These are phyloP conservation scores for Trichoderma cornu-damae DNA, from an alignment of 2,329 filamentous ascomycete genomes.

Conservation along the genomic window DNA sequence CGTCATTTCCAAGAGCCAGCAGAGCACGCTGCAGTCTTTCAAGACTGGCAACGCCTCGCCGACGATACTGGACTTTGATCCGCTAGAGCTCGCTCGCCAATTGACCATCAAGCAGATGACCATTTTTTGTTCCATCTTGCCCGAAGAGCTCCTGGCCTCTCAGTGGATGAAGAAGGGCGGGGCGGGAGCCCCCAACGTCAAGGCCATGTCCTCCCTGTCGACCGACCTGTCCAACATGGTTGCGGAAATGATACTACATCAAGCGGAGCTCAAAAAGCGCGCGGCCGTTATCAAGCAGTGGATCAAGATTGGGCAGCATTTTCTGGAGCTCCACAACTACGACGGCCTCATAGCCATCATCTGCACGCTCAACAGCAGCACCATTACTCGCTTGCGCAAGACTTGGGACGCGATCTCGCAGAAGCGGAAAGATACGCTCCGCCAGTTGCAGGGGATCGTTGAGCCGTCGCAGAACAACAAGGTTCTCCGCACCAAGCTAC, in stretches of 20 bases:
- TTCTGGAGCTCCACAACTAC: conserved; percentile 88
- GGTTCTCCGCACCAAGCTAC: conserved; percentile 73
- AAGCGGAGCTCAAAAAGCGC: conserved; percentile 88
- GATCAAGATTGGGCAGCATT: conserved; percentile 89
- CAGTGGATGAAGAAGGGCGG: conserved; percentile 91
- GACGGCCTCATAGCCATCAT: conserved; percentile 96
- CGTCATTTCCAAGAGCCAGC: conserved; percentile 69
- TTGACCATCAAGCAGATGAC: conserved; percentile 87
- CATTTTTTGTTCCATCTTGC: conserved; percentile 86
- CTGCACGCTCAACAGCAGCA: conserved; percentile 87
- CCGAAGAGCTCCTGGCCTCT: conserved; percentile 83
- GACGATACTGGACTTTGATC: conserved; percentile 83
- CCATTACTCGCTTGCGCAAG: conserved; percentile 77
- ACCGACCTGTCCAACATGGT: conserved; percentile 92
- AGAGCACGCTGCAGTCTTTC: conserved; percentile 66
- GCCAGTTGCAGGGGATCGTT: conserved; percentile 74
- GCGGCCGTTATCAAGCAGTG: conserved; percentile 92
- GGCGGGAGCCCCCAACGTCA: conserved; percentile 77
- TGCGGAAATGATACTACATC: conserved; percentile 81
- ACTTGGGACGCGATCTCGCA: conserved; percentile 87
- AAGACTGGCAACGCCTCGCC: conserved; percentile 65
- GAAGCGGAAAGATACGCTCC: conserved; percentile 76
- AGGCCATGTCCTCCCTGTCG: conserved; percentile 87
- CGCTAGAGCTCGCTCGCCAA: conserved; percentile 84
- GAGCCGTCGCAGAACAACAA: conserved; percentile 90